phyloP scores from a whole-genome alignment of 805 yeast genomes.

The Wickerhamiella sergipiensis region DNA sequence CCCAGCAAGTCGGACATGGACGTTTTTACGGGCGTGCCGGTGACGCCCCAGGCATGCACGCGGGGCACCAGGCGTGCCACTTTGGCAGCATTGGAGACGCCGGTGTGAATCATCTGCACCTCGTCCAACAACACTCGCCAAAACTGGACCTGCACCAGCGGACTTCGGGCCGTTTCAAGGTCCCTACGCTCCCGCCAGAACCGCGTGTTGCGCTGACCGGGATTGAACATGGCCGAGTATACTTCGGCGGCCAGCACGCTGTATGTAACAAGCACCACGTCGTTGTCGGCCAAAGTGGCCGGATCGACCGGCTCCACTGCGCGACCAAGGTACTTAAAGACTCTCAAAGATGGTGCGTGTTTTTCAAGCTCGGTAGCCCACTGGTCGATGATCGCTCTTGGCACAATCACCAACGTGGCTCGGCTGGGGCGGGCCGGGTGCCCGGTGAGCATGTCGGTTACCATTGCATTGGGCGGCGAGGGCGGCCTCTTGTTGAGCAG shows the following conservation, averaged over 20 bases:
- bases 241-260: constrained; percentile 56
- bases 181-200: constrained; percentile 8
- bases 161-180: constrained; percentile 33
- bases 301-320: constrained; percentile 30
- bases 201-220: constrained; percentile 32
- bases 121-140: constrained; percentile 89
- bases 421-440: constrained; percentile 39
- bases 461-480: background rate
- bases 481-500: constrained; percentile 43
- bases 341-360: constrained; percentile 48
- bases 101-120: constrained; percentile 79
- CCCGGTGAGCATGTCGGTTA: constrained; percentile 28
- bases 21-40: constrained; percentile 81
- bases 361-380: constrained; percentile 64
- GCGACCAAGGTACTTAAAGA: constrained; percentile 53
- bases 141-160: constrained; percentile 67
- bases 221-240: constrained; percentile 63
- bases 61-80: constrained; percentile 72
- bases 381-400: constrained; percentile 69
- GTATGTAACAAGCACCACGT: constrained; percentile 73
- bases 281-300: constrained; percentile 43
- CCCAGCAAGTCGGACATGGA: constrained; percentile 57
- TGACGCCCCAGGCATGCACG: constrained; percentile 91
- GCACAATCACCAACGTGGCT: constrained; percentile 75
- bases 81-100: constrained; percentile 60